These are phyloP conservation scores for Beauveria brongniartii DNA, from an alignment of 2,329 filamentous ascomycete genomes.

Conservation along the genomic window DNA sequence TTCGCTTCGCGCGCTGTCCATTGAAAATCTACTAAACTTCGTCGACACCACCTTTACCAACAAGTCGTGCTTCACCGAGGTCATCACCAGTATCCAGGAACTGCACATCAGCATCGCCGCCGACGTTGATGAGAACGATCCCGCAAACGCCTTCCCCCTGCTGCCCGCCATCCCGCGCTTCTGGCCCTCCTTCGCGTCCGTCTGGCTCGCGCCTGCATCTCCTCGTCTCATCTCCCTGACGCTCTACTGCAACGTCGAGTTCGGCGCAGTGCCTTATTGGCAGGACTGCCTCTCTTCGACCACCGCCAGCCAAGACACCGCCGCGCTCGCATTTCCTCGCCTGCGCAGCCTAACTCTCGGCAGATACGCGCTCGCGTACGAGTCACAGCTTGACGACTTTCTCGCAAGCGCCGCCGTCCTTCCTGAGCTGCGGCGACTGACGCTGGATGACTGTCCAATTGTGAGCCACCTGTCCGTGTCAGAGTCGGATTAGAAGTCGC, in stretches of 20 bases:
- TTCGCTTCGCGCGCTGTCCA: not conserved
- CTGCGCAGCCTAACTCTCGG: not conserved
- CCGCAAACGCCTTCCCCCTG: not conserved
- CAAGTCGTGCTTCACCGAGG: not conserved
- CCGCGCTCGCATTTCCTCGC: not conserved
- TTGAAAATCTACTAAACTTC: not conserved
- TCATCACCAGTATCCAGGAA: not conserved
- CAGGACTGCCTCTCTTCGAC: not conserved
- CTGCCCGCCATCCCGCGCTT: not conserved
- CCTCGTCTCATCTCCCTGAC: not conserved
- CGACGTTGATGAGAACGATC: not conserved
- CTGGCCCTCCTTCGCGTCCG: not conserved
- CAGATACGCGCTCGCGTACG: not conserved
- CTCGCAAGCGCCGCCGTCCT: not conserved
- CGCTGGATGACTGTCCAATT: not conserved
- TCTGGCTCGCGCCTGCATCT: not conserved
- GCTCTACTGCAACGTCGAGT: not conserved
- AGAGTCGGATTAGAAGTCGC: not conserved
- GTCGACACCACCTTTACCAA: not conserved
- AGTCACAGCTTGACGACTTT: not conserved
- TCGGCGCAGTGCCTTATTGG: not conserved
- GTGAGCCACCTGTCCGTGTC: not conserved
- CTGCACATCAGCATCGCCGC: not conserved
- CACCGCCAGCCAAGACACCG: not conserved
- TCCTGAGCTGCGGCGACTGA: not conserved